phyloP scores from a whole-genome alignment of 2,329 filamentous ascomycete genomes.

The Hymenoscyphus infarciens region DNA sequence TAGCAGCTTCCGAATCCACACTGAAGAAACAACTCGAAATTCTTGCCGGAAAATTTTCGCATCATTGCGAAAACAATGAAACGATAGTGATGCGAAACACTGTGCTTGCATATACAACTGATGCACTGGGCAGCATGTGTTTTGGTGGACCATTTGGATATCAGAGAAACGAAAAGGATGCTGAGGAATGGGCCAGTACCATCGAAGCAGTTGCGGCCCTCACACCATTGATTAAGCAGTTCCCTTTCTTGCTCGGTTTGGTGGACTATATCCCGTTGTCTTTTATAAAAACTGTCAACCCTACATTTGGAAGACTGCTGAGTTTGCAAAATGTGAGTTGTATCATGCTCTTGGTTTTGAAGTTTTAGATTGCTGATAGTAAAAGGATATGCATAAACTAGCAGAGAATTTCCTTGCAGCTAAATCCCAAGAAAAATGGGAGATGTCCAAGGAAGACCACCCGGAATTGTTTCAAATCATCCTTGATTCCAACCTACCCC shows the following conservation, averaged over 20 bases:
- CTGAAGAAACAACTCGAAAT: slow-evolving; percentile 23
- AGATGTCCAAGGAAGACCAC: neutral
- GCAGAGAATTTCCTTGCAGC: neutral
- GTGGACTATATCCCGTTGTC: neutral
- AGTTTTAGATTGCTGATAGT: neutral
- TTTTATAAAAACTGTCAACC: neutral
- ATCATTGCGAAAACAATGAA: slow-evolving; percentile 18
- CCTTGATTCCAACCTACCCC: slow-evolving; percentile 19
- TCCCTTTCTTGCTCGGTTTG: neutral
- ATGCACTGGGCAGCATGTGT: neutral
- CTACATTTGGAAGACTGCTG: neutral
- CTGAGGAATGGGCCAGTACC: neutral
- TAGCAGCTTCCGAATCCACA: slow-evolving; percentile 22
- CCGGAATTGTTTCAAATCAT: slow-evolving; percentile 21
- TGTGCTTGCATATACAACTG: slow-evolving; percentile 21
- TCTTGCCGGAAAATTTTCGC: slow-evolving; percentile 19
- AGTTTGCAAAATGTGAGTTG: neutral
- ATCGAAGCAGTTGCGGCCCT: neutral
- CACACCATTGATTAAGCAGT: neutral
- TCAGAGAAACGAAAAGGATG: neutral
- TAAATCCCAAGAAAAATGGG: neutral
- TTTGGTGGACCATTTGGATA: slow-evolving; percentile 3
- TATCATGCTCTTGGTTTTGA: neutral
- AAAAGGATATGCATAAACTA: neutral
- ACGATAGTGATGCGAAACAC: slow-evolving; percentile 18